These are phyloP conservation scores for Parascedosporium putredinis DNA, from an alignment of 2,329 filamentous ascomycete genomes.

Conservation along the genomic window DNA sequence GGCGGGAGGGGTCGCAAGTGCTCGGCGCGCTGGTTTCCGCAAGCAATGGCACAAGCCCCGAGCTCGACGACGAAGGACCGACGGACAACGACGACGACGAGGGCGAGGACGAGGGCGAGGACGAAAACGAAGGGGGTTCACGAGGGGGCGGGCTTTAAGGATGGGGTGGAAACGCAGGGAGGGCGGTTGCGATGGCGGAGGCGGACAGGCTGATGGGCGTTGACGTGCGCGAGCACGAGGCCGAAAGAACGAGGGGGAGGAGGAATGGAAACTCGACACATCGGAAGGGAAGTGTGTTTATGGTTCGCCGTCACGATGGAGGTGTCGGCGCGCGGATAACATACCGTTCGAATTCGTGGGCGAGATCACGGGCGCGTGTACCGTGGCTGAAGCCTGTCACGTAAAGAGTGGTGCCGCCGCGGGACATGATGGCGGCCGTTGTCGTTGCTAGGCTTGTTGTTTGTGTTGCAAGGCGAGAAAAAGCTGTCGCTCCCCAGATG, in stretches of 20 bases:
- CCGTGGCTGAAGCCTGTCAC: slow-evolving; percentile 98
- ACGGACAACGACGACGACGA: slow-evolving; percentile 25
- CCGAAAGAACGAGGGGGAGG: slow-evolving; percentile 18
- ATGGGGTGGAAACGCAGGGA: slow-evolving; percentile 15
- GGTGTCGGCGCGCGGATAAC: slow-evolving; percentile 52
- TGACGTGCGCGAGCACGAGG: slow-evolving; percentile 8
- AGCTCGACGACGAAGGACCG: slow-evolving; percentile 19
- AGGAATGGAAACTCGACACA: slow-evolving; percentile 23
- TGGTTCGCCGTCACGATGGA: slow-evolving; percentile 29
- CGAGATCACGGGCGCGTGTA: slow-evolving; percentile 95
- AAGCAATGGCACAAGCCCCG: slow-evolving; percentile 16
- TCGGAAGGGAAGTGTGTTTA: slow-evolving; percentile 19
- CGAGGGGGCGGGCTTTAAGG: slow-evolving; percentile 11
- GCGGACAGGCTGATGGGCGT: slow-evolving; percentile 1
- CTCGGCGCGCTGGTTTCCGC: too few relatives aligned
- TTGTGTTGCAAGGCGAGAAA: too few relatives aligned
- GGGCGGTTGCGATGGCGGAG: slow-evolving; percentile 3
- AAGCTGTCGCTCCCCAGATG: too few relatives aligned
- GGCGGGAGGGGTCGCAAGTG: too few relatives aligned
- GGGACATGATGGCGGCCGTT: slow-evolving; percentile 58
- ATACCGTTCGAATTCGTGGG: slow-evolving; percentile 99
- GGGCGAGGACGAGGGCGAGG: slow-evolving; percentile 24
- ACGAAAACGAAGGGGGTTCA: too few relatives aligned
- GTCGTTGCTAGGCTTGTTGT: neutral
- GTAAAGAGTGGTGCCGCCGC: slow-evolving; percentile 87